Base-by-base conservation (phyloP, 163 green algal genomes). In the Chlamydomonas reinhardtii region DNA sequence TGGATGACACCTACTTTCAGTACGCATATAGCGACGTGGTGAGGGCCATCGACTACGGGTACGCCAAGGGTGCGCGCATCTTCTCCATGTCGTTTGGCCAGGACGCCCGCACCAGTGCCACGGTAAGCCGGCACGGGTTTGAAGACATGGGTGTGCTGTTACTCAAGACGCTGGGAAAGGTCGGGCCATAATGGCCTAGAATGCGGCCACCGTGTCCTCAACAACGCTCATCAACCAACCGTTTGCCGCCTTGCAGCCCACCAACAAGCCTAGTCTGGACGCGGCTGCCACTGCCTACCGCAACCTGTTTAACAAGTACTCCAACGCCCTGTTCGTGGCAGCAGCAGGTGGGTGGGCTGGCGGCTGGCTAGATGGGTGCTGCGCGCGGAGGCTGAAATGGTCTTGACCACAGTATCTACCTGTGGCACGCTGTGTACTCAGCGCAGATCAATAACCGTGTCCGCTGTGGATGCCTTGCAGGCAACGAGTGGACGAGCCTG, bases 61-160 rank as follows among this genome's bases (percentile, higher is more conserved):
- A 81, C 59, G 71, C 35, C 70, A 87, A 87, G 37, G 81, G 81
- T 2, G 81, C 81, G 16, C 81, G 81, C 35, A 87, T 87, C 71
- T 87, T 87, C 71, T 72, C 43, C 37, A 87, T 87, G 81, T 74
- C 56, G 59, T 87, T 87, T 48, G 81, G 81, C 27, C 29, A 69
- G 34, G 66, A 87, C 56, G 81, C 81, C 1, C 75, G 56, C 34
- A 56, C 48, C 35, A 37, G 59, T 29, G 68, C 74, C 25, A 79
- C 25, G 22, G 71, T 81, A 32, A 17, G 77, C 37, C 4, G 39
- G 68, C 15, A 6, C 43, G 65, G 25, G 24, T 4, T 19, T 1
- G 48, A 17, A 56, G 12, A 19, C 6, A 56, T 2, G 11, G 14
- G 48, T 19, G 2, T 19, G 48, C 48, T 54, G 43, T 54, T 6